These are phyloP conservation scores for Geotrichum cucujoidarum DNA, from an alignment of 1,139 yeast genomes.

Conservation along the genomic window DNA sequence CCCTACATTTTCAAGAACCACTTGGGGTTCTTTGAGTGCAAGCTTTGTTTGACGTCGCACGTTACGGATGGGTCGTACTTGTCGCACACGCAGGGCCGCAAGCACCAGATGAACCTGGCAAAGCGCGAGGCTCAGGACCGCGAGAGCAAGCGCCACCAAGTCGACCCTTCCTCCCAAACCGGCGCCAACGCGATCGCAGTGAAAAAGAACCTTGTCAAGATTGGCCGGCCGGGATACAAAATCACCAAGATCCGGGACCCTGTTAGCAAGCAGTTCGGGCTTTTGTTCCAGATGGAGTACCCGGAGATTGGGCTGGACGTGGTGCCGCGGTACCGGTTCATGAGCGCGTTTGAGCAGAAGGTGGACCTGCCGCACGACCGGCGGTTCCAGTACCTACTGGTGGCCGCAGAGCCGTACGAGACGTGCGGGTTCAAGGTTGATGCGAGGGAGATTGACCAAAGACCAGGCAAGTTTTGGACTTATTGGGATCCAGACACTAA, in stretches of 20 bases:
- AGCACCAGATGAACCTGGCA: conserved; percentile 66
- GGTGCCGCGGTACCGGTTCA: conserved; percentile 62
- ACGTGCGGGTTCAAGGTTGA: conserved; percentile 69
- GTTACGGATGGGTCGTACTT: conserved; percentile 69
- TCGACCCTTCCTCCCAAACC: conserved; percentile 11
- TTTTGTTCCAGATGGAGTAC: conserved; percentile 53
- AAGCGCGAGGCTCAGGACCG: conserved; percentile 44
- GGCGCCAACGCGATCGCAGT: conserved; percentile 27
- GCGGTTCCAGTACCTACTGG: conserved; percentile 58
- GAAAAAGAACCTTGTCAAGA: conserved; percentile 53
- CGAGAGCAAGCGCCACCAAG: conserved; percentile 18
- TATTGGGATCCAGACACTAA: conserved; percentile 64
- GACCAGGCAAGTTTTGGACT: conserved; percentile 55
- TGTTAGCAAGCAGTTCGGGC: conserved; percentile 52
- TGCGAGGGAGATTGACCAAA: conserved; percentile 49
- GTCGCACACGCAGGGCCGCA: conserved; percentile 73
- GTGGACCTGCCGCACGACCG: conserved; percentile 42
- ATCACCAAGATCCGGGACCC: conserved; percentile 65
- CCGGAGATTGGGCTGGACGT: conserved; percentile 46
- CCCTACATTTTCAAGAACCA: conserved; percentile 76
- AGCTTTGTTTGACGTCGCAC: conserved; percentile 71
- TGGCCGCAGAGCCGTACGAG: conserved; percentile 82
- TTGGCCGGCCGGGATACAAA: conserved; percentile 69
- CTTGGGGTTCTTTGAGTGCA: conserved; percentile 70
- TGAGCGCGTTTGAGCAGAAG: conserved; percentile 69